A percentile compares a stretch with the other conserved stretches of the same genome.
Conservation (phyloP, 306 rosid genomes). For the Begonia peltatifolia region DNA sequence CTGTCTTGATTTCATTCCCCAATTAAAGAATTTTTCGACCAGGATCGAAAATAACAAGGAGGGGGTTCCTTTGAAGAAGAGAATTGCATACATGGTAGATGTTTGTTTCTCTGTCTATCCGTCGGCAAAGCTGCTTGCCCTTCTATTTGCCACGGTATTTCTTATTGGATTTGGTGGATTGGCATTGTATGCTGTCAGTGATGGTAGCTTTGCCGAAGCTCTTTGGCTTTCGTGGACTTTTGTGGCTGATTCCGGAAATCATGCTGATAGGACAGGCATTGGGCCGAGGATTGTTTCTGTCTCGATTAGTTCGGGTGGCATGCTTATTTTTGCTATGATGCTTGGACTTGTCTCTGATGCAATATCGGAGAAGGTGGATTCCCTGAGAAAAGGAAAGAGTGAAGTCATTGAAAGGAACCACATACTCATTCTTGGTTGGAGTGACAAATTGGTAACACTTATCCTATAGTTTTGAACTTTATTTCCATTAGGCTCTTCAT, state of each 20-base stretch:
- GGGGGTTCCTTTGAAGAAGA: constrained; percentile 81
- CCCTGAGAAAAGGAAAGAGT: constrained; percentile 91
- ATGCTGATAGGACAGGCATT: constrained; percentile 86
- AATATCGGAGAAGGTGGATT: constrained; percentile 94
- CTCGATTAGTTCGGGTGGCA: constrained; percentile 93
- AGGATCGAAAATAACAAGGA: constrained; percentile 52
- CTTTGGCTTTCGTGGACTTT: constrained; percentile 99
- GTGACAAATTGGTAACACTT: constrained; percentile 76
- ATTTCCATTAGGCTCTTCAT: constrained; percentile 3
- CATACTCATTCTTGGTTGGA: constrained; percentile 96
- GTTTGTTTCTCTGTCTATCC: constrained; percentile 91
- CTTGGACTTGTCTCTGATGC: constrained; percentile 97
- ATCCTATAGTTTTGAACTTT: neutral
- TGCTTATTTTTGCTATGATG: constrained; percentile 98
- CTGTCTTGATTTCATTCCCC: constrained; percentile 66
- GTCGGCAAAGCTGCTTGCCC: constrained; percentile 90
- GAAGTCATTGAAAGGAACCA: constrained; percentile 94
- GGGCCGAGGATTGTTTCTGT: constrained; percentile 97
- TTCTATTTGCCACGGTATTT: constrained; percentile 80
- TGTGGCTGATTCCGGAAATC: constrained; percentile 93
- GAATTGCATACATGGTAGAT: constrained; percentile 79
- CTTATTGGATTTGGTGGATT: constrained; percentile 90
- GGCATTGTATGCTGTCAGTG: constrained; percentile 86
- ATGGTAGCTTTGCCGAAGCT: constrained; percentile 77
- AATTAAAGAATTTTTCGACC: constrained; percentile 30